These are phyloP conservation scores for Pythium biforme DNA, from an alignment of 352 stramenopile species.

Conservation along the genomic window DNA sequence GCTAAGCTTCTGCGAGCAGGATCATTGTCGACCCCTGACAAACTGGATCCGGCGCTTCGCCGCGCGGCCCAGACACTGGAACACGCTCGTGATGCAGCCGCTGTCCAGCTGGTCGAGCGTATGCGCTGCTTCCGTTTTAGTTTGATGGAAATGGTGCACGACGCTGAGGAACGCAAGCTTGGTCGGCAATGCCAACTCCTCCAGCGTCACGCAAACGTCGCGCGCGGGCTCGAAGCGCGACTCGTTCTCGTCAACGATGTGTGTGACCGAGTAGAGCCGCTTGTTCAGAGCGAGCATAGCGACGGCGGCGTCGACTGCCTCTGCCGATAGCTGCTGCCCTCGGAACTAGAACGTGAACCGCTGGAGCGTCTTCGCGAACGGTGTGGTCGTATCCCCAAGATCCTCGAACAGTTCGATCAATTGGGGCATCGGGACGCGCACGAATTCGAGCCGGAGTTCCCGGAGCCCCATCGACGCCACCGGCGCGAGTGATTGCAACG, in stretches of 20 bases:
- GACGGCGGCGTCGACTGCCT: background rate
- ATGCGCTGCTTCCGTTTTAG: background rate
- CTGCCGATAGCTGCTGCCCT: background rate
- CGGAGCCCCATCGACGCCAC: background rate
- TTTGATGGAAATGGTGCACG: background rate
- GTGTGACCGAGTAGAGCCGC: background rate
- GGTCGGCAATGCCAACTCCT: background rate
- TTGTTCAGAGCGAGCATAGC: background rate
- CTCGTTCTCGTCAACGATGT: background rate
- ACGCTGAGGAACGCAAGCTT: conserved; percentile 11
- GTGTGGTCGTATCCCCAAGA: background rate
- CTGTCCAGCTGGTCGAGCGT: background rate
- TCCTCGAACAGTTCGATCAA: background rate
- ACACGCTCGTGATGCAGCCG: background rate
- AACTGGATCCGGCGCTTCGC: background rate
- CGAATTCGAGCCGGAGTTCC: background rate
- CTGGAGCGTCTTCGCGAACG: background rate
- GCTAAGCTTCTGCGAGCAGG: no score
- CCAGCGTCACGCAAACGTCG: background rate
- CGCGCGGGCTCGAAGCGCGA: background rate
- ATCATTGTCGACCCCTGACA: no score
- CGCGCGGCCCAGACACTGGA: background rate
- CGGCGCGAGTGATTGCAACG: background rate
- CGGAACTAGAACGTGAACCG: background rate
- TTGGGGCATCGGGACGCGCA: background rate